Evolutionary conservation across 2,329 filamentous ascomycete genomes (phyloP).

Genomic region (Pyrenophora teres): DNA sequence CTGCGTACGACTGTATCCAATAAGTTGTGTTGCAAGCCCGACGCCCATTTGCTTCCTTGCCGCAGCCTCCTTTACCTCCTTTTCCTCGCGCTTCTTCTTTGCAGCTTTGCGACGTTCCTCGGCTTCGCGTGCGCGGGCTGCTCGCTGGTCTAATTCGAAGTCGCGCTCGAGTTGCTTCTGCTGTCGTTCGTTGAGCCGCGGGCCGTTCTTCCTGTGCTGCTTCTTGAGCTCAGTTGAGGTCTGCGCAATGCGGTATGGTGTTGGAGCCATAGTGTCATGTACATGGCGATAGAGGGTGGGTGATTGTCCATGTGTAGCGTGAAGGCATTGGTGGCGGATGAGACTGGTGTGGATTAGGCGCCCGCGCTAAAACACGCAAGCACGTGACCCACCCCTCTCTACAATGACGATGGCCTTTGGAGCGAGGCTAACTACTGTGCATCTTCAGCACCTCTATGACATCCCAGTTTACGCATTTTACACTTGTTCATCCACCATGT

Average conservation of each 20-base stretch:
- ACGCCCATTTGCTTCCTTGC: conserved; percentile 37
- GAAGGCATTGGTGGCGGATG: conserved; percentile 1
- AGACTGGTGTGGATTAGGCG: conserved; percentile 2
- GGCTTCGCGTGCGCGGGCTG: conserved; percentile 37
- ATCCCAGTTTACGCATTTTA: background rate
- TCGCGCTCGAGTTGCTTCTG: conserved; percentile 39
- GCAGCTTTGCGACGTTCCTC: conserved; percentile 36
- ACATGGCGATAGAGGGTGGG: conserved; percentile 11
- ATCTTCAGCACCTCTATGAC: background rate
- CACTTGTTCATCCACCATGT: background rate
- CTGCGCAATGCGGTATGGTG: conserved; percentile 35
- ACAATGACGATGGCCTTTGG: background rate
- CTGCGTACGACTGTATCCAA: conserved; percentile 48
- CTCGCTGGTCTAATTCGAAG: conserved; percentile 40
- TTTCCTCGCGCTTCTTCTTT: conserved; percentile 40
- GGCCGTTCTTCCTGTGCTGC: conserved; percentile 38
- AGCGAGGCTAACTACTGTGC: background rate
- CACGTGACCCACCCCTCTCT: conserved; percentile 1
- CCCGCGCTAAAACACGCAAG: conserved; percentile 12
- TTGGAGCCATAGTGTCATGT: conserved; percentile 29
- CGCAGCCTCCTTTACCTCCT: conserved; percentile 38
- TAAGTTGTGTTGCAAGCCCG: conserved; percentile 46
- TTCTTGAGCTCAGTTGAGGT: conserved; percentile 44
- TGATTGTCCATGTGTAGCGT: background rate
- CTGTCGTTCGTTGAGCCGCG: conserved; percentile 31